A percentile compares a stretch with the other conserved stretches of the same genome.
Evolutionary conservation across 2,329 filamentous ascomycete species (phyloP).

Genomic region (Aureobasidium sp.): DNA sequence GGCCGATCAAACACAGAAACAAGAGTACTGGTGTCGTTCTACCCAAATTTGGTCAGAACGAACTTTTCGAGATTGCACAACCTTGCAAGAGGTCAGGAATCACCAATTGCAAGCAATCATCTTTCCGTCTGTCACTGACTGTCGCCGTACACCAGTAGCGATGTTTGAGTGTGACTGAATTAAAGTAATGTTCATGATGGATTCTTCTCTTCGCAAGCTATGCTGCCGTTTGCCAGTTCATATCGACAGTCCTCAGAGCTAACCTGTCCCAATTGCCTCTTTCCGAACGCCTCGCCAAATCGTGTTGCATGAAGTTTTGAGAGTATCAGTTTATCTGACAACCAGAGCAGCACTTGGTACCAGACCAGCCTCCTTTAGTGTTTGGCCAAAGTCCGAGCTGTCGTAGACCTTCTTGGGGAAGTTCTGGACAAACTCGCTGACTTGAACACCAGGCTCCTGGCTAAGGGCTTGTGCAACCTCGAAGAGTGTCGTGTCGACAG

Average conservation of each 20-base stretch:
- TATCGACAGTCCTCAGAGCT: not conserved
- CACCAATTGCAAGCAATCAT: no score
- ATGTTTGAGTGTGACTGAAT: no score
- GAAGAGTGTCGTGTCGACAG: conserved; percentile 84
- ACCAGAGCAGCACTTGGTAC: conserved; percentile 87
- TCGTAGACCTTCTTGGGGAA: conserved; percentile 79
- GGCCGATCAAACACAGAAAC: no score
- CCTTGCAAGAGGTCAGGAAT: no score
- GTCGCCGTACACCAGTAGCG: no score
- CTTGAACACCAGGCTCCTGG: conserved; percentile 59
- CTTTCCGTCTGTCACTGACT: no score
- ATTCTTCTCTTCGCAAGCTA: not conserved
- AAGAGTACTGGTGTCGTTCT: no score
- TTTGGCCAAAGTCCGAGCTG: conserved; percentile 70
- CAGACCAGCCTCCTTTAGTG: conserved; percentile 83
- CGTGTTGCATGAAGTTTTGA: not conserved
- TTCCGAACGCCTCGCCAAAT: not conserved
- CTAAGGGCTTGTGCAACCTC: conserved; percentile 75
- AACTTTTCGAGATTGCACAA: no score
- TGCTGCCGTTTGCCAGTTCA: not conserved
- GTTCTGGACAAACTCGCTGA: conserved; percentile 72
- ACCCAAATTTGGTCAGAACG: no score
- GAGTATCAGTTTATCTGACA: conserved; percentile 39
- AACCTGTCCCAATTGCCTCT: not conserved
- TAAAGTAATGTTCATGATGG: no score